Evolutionary conservation across 345 rosid species (phyloP).

Genomic region (Eucalyptus regnans): DNA sequence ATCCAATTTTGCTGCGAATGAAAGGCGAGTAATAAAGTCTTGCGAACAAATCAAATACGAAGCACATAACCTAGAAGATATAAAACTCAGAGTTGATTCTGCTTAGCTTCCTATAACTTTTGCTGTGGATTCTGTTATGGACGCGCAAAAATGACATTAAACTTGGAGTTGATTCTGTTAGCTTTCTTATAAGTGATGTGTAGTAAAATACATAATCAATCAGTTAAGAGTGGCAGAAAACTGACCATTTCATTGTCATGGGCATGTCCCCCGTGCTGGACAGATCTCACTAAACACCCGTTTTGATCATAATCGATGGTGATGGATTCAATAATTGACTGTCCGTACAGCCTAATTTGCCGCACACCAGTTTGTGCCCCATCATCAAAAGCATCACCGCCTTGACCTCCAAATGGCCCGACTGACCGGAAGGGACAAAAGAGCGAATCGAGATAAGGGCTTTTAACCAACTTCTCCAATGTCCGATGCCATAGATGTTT

Average conservation of each 20-base stretch:
- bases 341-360: not conserved
- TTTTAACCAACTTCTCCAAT: not conserved
- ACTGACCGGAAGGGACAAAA: not conserved
- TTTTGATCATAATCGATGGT: not conserved
- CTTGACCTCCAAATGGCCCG: not conserved
- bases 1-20: no score
- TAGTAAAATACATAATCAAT: no score
- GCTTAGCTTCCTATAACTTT: no score
- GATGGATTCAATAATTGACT: not conserved
- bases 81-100: no score
- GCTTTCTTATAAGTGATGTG: no score
- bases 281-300: not conserved
- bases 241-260: not conserved
- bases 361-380: not conserved
- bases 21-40: no score
- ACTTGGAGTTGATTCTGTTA: no score
- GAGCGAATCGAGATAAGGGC: not conserved
- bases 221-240: not conserved
- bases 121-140: no score
- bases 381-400: not conserved
- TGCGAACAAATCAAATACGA: no score
- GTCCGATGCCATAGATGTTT: not conserved
- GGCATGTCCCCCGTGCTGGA: not conserved
- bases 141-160: no score
- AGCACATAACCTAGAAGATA: no score